A percentile compares a stretch with the other conserved stretches of the same genome.
These are phyloP conservation scores for Didymella lethalis DNA, from an alignment of 2,329 filamentous ascomycete species.

Conservation along the genomic window DNA sequence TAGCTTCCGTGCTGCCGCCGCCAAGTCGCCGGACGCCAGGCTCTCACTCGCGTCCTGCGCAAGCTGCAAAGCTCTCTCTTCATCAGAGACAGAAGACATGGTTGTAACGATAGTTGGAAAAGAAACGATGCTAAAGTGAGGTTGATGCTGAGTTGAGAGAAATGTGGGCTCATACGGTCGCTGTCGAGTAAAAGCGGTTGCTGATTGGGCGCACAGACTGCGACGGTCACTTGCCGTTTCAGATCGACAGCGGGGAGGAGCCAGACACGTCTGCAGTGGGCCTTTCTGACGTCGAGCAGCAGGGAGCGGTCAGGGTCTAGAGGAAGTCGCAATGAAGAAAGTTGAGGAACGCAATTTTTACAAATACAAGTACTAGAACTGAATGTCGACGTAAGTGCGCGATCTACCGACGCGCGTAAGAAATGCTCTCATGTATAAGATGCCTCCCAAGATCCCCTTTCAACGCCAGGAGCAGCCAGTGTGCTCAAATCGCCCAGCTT, in stretches of 20 bases:
- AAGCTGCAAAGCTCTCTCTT: slow-evolving; percentile 43
- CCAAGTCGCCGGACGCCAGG: slow-evolving; percentile 45
- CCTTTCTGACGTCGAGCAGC: slow-evolving; percentile 7
- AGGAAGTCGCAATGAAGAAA: neutral
- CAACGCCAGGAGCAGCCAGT: slow-evolving; percentile 11
- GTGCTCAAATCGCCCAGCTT: neutral
- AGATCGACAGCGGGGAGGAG: slow-evolving; percentile 21
- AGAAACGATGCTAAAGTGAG: slow-evolving; percentile 7
- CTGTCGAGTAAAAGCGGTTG: slow-evolving; percentile 30
- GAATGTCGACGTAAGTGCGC: neutral
- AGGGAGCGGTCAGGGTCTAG: neutral
- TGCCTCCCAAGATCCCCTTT: neutral
- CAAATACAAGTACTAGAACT: slow-evolving; percentile 1
- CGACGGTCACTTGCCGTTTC: slow-evolving; percentile 21
- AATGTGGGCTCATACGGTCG: slow-evolving; percentile 26
- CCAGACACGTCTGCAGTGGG: slow-evolving; percentile 15
- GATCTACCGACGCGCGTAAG: neutral
- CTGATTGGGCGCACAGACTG: slow-evolving; percentile 32
- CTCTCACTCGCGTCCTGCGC: slow-evolving; percentile 40
- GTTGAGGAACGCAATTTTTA: neutral
- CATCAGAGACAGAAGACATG: slow-evolving; percentile 42
- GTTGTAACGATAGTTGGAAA: slow-evolving; percentile 15
- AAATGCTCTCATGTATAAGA: slow-evolving; percentile 10
- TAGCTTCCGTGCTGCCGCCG: slow-evolving; percentile 52
- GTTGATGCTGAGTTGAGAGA: slow-evolving; percentile 28